Evolutionary conservation across 2,329 filamentous ascomycete genomes (phyloP).

Genomic region (Penicillium sumatraense): DNA sequence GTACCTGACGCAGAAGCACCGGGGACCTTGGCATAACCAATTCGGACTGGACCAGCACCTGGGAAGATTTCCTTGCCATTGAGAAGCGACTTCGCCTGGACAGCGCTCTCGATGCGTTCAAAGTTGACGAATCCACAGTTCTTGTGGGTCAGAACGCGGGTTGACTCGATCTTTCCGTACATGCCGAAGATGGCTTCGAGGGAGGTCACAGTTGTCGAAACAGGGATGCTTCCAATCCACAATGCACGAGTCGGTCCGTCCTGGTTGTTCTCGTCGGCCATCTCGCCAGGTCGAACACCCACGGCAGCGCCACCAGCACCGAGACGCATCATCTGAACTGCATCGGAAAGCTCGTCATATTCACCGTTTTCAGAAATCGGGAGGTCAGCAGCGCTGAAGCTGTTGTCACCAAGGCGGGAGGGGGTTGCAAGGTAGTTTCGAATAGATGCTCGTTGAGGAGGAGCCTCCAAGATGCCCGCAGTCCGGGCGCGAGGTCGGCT

Average conservation of each 20-base stretch:
- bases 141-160: constrained; percentile 94
- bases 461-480: constrained; percentile 86
- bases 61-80: constrained; percentile 99
- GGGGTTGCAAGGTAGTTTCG: constrained; percentile 78
- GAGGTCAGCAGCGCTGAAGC: constrained; percentile 75
- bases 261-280: constrained; percentile 75
- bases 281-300: constrained; percentile 67
- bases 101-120: constrained; percentile 85
- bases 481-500: constrained; percentile 88
- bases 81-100: constrained; percentile 82
- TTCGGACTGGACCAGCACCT: constrained; percentile 88
- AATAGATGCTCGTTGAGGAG: constrained; percentile 65
- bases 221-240: constrained; percentile 97
- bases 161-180: constrained; percentile 90
- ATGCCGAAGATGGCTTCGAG: constrained; percentile 92
- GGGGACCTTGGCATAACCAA: constrained; percentile 96
- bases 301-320: constrained; percentile 53
- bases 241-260: constrained; percentile 91
- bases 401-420: constrained; percentile 70
- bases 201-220: constrained; percentile 94
- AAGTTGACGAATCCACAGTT: constrained; percentile 99
- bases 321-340: constrained; percentile 80
- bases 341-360: constrained; percentile 78
- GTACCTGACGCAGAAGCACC: constrained; percentile 79
- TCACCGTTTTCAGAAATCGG: constrained; percentile 75